Evolutionary conservation across 495 filamentous ascomycete species (phyloP).

Genomic region (Staphylotrichum longicolle): DNA sequence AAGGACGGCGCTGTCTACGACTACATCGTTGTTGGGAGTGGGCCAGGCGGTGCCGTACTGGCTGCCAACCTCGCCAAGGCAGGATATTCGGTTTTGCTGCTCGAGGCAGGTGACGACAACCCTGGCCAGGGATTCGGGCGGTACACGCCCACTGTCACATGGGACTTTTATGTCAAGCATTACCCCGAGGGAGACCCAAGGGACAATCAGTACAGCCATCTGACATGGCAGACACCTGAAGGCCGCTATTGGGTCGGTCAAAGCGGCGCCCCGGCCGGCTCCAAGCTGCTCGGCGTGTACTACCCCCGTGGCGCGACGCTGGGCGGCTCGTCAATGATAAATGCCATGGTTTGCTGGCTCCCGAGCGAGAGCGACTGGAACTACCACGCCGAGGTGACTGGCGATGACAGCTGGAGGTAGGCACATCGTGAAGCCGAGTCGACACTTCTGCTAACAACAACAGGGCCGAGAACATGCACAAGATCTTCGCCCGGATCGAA

Average conservation of each 20-base stretch:
- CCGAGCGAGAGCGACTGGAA: constrained; percentile 10
- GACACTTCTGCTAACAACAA: background rate
- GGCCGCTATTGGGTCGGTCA: constrained; percentile 10
- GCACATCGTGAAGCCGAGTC: background rate
- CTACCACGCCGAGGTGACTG: constrained; percentile 11
- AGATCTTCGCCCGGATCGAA: constrained; percentile 10
- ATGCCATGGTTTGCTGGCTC: constrained; percentile 13
- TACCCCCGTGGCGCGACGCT: constrained; percentile 11
- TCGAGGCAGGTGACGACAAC: constrained; percentile 8
- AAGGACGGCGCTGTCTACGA: constrained; percentile 22
- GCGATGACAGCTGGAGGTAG: constrained; percentile 10
- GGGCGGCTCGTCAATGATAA: constrained; percentile 8
- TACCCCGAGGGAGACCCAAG: constrained; percentile 11
- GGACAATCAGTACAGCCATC: constrained; percentile 11
- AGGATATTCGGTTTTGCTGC: background rate
- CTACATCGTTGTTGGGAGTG: constrained; percentile 8
- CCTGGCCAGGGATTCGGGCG: constrained; percentile 5
- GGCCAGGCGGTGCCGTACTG: constrained; percentile 2
- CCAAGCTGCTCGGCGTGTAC: constrained; percentile 9
- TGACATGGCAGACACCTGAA: constrained; percentile 8
- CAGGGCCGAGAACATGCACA: constrained; percentile 14
- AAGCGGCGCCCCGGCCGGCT: constrained; percentile 9
- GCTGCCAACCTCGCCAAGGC: constrained; percentile 6
- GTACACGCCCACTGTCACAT: constrained; percentile 7
- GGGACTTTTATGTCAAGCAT: constrained; percentile 14